Base-by-base conservation (phyloP, 192 early-diverging fungal species). In the Coemansia sp. region DNA sequence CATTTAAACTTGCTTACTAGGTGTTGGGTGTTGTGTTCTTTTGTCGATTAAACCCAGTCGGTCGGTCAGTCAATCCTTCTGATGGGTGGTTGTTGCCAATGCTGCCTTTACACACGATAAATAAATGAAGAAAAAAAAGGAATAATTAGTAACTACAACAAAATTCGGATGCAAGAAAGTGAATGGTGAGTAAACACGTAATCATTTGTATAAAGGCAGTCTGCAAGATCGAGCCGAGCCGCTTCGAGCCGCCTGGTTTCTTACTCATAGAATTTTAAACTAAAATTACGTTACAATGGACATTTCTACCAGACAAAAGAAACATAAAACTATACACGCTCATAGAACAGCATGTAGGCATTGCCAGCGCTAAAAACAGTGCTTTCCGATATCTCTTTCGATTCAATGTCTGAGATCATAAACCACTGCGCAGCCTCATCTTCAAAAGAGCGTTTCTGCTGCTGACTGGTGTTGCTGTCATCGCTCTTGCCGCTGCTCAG, bases 371-470 rank as follows among this genome's bases (percentile, higher is more conserved):
- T 65, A n/a, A 86, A 58, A 6, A 77, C 80, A 2, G 71, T 65
- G 49, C 85, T 83, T 15, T 78, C 57, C 19, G 83, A 68, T 3
- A 84, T 72, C 39, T 79, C 74, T 0, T 83, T 82, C 1, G 71
- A 61, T 18, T 75, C 76, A 12, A 56, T 62, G 67, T 92, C 91
- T 1, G 89, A 90, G 32, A 91, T 82, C 48, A 88, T 68, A 73
- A 88, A 91, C 91, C 91, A 92, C 32, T 66, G 57, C 2, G 57
- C 66, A 6, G 54, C 22, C 0, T 67, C 68, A 4, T 64, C 59
- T 18, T 51, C 51, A 43, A 26, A 57, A 13, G 46, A 41, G 48
- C 46, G 41, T 41, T 69, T 32, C 1, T 32, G 32, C 32, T 32
- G 32, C 32, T 40, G 13, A 2, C 32, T 41, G 6, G 18, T 13